Conservation (phyloP, 176 grass and related monocot genomes). For the Thalia dealbata region DNA sequence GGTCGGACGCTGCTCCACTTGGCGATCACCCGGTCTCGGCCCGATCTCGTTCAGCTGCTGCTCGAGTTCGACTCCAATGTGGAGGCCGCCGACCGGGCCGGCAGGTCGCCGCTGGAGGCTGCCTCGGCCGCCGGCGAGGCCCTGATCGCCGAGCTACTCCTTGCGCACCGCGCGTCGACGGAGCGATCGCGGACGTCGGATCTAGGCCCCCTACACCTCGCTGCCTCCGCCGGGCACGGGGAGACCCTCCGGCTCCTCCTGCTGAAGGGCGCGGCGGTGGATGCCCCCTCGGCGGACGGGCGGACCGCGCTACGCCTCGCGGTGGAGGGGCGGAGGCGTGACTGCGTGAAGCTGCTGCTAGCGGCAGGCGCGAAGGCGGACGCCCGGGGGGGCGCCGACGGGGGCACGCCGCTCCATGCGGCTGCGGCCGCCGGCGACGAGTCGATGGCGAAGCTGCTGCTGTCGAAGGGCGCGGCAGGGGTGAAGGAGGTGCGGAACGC, state of each 20-base stretch:
- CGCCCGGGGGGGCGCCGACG: conserved; percentile 25
- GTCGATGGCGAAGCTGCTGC: conserved; percentile 22
- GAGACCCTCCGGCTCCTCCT: conserved; percentile 51
- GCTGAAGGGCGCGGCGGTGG: conserved; percentile 26
- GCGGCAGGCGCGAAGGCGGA: conserved; percentile 42
- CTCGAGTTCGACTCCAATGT: conserved; percentile 66
- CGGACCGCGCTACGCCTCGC: conserved; percentile 42
- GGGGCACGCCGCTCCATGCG: conserved; percentile 37
- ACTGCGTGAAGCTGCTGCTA: conserved; percentile 33
- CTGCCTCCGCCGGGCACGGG: conserved; percentile 35
- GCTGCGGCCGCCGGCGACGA: conserved; percentile 46
- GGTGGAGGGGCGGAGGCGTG: conserved; percentile 31
- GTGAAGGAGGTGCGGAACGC: conserved; percentile 35
- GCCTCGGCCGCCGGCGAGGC: conserved; percentile 39
- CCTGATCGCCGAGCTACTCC: conserved; percentile 53
- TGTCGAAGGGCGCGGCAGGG: conserved; percentile 29
- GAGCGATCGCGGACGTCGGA: conserved; percentile 27
- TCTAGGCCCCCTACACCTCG: conserved; percentile 32
- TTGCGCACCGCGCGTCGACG: conserved; percentile 36
- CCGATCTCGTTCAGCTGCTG: conserved; percentile 57
- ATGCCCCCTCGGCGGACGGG: conserved; percentile 42
- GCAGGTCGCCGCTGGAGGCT: conserved; percentile 40
- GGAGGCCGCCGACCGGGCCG: conserved; percentile 32
- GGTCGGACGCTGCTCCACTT: conserved; percentile 50
- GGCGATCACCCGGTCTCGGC: conserved; percentile 42